These are phyloP conservation scores for Rubus parviflorus DNA, from an alignment of 306 rosid species.

Conservation along the genomic window DNA sequence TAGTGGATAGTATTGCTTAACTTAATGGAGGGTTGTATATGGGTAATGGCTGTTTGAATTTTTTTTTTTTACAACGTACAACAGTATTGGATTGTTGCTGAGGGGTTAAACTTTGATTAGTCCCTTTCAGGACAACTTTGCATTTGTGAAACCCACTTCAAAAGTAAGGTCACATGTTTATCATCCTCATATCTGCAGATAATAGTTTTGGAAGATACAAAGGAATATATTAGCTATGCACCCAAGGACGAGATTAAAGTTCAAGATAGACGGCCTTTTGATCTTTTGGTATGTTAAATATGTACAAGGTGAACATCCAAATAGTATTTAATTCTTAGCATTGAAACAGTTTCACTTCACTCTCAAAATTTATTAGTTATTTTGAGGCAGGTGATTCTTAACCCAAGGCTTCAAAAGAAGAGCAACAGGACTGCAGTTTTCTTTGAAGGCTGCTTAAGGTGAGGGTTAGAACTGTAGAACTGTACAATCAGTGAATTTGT, in stretches of 20 bases:
- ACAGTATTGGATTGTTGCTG: background rate
- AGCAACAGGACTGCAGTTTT: conserved; percentile 76
- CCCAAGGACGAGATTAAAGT: conserved; percentile 63
- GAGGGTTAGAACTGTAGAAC: conserved; percentile 10
- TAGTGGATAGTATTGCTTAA: background rate
- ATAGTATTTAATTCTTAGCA: conserved; percentile 17
- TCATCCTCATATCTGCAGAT: conserved; percentile 53
- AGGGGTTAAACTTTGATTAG: background rate
- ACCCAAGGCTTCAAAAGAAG: conserved; percentile 74
- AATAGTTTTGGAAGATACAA: conserved; percentile 85
- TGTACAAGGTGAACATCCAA: conserved; percentile 2
- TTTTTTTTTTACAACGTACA: background rate
- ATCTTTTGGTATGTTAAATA: conserved; percentile 78
- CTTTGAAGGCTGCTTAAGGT: conserved; percentile 98
- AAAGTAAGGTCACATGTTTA: background rate
- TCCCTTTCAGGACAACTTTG: background rate
- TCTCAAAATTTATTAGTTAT: conserved; percentile 41
- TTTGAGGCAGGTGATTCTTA: conserved; percentile 76
- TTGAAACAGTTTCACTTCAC: conserved; percentile 26
- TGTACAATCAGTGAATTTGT: background rate
- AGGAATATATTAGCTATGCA: conserved; percentile 71
- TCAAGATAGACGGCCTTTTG: conserved; percentile 88
- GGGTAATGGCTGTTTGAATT: background rate
- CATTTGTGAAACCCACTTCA: background rate
- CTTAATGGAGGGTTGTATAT: background rate